These are phyloP conservation scores for Peronospora farinosa DNA, from an alignment of 352 stramenopile genomes.

Conservation along the genomic window DNA sequence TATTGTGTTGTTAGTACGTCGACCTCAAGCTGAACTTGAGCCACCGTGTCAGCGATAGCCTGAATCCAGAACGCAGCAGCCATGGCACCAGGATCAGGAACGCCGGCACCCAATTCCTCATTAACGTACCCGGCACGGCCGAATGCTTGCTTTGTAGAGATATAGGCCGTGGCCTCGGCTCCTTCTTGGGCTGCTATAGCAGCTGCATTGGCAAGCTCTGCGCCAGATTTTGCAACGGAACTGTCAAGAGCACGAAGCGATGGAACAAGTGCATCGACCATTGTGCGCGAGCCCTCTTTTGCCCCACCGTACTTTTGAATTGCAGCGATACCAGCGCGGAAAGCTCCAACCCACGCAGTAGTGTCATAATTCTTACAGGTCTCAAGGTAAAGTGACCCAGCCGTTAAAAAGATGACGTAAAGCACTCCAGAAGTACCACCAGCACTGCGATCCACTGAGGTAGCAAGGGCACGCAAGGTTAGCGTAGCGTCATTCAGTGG, in stretches of 20 bases:
- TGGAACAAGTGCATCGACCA: constrained; percentile 94
- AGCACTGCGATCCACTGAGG: constrained; percentile 70
- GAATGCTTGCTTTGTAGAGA: constrained; percentile 73
- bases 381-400: constrained; percentile 50
- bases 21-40: constrained; percentile 18
- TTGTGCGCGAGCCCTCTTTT: constrained; percentile 90
- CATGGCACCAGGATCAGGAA: constrained; percentile 92
- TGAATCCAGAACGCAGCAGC: constrained; percentile 89
- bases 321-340: constrained; percentile 72
- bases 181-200: constrained; percentile 75
- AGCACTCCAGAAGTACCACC: constrained; percentile 92
- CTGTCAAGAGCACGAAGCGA: constrained; percentile 54
- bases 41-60: constrained; percentile 42
- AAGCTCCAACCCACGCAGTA: constrained; percentile 45
- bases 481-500: constrained; percentile 54
- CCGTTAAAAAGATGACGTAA: constrained; percentile 90
- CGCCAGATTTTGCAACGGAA: constrained; percentile 14
- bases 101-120: constrained; percentile 72
- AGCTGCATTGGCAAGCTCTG: constrained; percentile 38
- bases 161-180: constrained; percentile 87
- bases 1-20: not conserved
- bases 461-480: constrained; percentile 54
- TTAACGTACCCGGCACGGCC: constrained; percentile 86
- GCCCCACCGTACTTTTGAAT: constrained; percentile 91
- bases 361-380: constrained; percentile 26